Evolutionary conservation across 805 yeast species (phyloP).

Genomic region (Peterozyma xylosa): DNA sequence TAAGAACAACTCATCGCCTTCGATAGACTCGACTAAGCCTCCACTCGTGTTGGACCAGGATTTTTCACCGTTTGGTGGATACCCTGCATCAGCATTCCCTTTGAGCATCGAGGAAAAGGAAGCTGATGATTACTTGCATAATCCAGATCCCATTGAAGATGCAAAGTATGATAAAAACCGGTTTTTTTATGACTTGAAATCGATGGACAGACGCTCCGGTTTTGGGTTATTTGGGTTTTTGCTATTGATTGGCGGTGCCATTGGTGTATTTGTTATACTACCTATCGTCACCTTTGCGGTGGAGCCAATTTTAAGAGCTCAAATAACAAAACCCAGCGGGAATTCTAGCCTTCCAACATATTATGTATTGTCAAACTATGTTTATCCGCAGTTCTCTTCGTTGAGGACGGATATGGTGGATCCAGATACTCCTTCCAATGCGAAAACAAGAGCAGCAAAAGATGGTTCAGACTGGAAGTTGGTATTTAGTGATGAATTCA

Average conservation of each 20-base stretch:
- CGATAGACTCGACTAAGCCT: constrained; percentile 11
- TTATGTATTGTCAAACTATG: constrained; percentile 44
- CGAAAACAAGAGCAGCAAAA: constrained; percentile 37
- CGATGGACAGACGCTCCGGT: constrained; percentile 56
- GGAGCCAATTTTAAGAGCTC: constrained; percentile 29
- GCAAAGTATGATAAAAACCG: constrained; percentile 75
- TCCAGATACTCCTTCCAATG: constrained; percentile 56
- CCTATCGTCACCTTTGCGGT: constrained; percentile 69
- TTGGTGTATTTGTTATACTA: constrained; percentile 62
- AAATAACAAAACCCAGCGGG: constrained; percentile 33
- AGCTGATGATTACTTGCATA: constrained; percentile 90
- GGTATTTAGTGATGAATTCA: constrained; percentile 89
- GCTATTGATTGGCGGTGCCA: constrained; percentile 48
- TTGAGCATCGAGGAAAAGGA: constrained; percentile 80
- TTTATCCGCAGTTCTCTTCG: constrained; percentile 49
- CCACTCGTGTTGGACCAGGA: constrained; percentile 52
- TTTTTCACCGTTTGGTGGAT: constrained; percentile 94
- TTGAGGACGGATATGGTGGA: constrained; percentile 59
- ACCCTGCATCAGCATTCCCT: constrained; percentile 90
- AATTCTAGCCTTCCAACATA: constrained; percentile 16
- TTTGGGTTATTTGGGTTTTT: constrained; percentile 60
- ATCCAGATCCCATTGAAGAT: constrained; percentile 93
- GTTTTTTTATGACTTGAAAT: constrained; percentile 54
- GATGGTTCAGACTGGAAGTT: constrained; percentile 67
- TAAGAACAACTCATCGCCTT: too few relatives aligned